Conservation (phyloP, 768 basidiomycete species). For the Serendipita sp. region DNA sequence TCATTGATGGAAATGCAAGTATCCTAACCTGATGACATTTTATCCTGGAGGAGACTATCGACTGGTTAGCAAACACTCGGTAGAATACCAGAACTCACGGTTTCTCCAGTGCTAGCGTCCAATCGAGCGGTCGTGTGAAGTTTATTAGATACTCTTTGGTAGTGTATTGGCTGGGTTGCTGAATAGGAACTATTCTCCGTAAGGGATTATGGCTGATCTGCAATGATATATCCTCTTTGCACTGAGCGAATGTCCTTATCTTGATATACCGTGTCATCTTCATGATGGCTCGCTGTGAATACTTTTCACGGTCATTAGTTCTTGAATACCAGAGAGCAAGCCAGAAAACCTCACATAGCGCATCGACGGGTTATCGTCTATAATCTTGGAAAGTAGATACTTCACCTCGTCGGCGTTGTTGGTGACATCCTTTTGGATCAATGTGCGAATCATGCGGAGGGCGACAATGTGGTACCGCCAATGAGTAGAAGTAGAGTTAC, state of each 20-base stretch:
- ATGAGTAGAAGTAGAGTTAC: constrained; percentile 46
- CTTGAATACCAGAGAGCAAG: not conserved
- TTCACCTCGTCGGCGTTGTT: constrained; percentile 32
- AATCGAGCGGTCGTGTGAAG: constrained; percentile 37
- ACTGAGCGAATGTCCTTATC: constrained; percentile 50
- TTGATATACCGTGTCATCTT: constrained; percentile 67
- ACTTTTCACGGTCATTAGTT: constrained; percentile 25
- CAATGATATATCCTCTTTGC: constrained; percentile 42
- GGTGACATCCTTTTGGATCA: constrained; percentile 50
- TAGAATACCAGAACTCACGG: constrained; percentile 27
- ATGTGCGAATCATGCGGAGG: constrained; percentile 46
- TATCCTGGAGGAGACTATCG: constrained; percentile 39
- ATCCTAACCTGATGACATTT: constrained; percentile 27
- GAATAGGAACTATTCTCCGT: constrained; percentile 32
- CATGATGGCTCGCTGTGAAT: constrained; percentile 59
- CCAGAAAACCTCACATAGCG: constrained; percentile 14
- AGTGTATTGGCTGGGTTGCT: constrained; percentile 32
- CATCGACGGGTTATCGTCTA: constrained; percentile 51
- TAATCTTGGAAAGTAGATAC: constrained; percentile 43
- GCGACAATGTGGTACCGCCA: constrained; percentile 70
- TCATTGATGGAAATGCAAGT: not conserved
- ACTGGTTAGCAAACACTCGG: not conserved
- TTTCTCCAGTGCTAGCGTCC: constrained; percentile 20
- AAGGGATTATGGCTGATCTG: constrained; percentile 55
- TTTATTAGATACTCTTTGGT: constrained; percentile 39